Evolutionary conservation across 164 flowering plant species (phyloP).

Genomic region (Euptelea pleiosperma): DNA sequence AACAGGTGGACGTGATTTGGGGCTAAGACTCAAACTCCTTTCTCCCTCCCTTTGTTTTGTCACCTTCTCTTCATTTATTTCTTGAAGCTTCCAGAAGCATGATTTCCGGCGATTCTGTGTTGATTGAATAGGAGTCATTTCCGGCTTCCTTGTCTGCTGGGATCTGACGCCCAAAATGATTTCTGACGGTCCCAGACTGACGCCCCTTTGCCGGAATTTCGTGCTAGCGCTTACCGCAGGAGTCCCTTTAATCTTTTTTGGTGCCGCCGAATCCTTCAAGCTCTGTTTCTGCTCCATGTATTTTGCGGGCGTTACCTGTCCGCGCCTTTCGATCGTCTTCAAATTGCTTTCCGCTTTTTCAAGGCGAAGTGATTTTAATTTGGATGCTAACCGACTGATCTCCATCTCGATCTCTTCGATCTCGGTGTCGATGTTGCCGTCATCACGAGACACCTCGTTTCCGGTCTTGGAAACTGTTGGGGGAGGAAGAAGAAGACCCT

Average conservation of each 20-base stretch:
- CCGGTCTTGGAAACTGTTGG: background rate
- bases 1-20: constrained; percentile 40
- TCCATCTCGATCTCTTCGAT: constrained; percentile 67
- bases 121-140: constrained; percentile 42
- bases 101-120: constrained; percentile 54
- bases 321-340: constrained; percentile 7
- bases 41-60: constrained; percentile 38
- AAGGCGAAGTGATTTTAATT: constrained; percentile 50
- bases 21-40: constrained; percentile 54
- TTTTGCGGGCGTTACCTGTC: constrained; percentile 39
- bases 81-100: constrained; percentile 61
- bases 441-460: constrained; percentile 15
- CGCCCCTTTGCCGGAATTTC: constrained; percentile 33
- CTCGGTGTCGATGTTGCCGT: constrained; percentile 48
- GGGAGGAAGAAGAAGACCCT: constrained; percentile 16
- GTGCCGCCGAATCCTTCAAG: constrained; percentile 16
- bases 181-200: constrained; percentile 19
- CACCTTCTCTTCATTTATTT: constrained; percentile 49
- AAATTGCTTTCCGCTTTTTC: constrained; percentile 18
- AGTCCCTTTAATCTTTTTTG: constrained; percentile 30
- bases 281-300: constrained; percentile 50
- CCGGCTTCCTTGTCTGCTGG: constrained; percentile 29
- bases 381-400: constrained; percentile 46
- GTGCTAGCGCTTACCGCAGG: background rate
- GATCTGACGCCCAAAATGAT: constrained; percentile 20